Evolutionary conservation across 2,329 filamentous ascomycete genomes (phyloP).

Genomic region (Sporothrix brunneoviolacea): DNA sequence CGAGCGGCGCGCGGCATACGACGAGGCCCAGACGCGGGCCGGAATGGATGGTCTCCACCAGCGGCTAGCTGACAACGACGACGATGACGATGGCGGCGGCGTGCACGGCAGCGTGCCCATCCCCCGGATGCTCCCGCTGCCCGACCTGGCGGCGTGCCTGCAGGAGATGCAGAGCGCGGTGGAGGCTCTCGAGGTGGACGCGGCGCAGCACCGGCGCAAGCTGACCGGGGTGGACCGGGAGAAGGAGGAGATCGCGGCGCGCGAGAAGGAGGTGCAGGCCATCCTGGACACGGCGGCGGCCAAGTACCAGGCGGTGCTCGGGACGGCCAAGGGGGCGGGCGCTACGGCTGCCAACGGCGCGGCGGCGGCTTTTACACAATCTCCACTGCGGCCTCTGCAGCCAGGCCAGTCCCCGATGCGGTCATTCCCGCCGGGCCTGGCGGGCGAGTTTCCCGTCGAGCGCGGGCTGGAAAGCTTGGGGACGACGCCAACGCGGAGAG

Average conservation of each 20-base stretch:
- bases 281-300: constrained; percentile 75
- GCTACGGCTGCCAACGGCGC: constrained; percentile 9
- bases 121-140: constrained; percentile 70
- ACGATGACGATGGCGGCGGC: constrained; percentile 27
- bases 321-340: constrained; percentile 13
- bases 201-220: constrained; percentile 51
- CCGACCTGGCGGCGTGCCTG: constrained; percentile 62
- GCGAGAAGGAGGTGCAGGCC: constrained; percentile 74
- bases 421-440: constrained; percentile 21
- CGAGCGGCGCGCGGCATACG: constrained; percentile 73
- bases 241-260: constrained; percentile 57
- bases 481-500: constrained; percentile 33
- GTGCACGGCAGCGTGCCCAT: constrained; percentile 24
- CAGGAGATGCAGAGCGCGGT: constrained; percentile 56
- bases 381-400: constrained; percentile 23
- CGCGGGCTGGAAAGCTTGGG: constrained; percentile 43
- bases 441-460: constrained; percentile 26
- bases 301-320: constrained; percentile 43
- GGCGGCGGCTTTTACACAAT: background rate
- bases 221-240: constrained; percentile 64
- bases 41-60: constrained; percentile 70
- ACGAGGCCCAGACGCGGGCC: constrained; percentile 75
- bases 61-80: constrained; percentile 29
- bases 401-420: constrained; percentile 26
- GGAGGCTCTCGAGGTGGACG: constrained; percentile 55